Conservation (phyloP, 2,329 filamentous ascomycete species). For the Cladosporium sp. region DNA sequence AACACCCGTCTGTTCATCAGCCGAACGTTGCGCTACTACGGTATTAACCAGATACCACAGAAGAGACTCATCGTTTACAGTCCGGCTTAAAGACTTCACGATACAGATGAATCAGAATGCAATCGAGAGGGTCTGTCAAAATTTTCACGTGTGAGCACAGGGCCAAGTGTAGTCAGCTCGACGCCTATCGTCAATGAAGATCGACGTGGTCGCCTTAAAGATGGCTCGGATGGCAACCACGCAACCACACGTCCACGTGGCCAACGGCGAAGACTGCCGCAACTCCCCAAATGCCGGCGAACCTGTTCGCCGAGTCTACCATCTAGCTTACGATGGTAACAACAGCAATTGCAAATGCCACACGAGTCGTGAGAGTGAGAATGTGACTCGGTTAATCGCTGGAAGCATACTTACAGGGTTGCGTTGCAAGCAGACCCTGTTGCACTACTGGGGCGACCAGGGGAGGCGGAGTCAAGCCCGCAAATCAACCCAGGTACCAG, state of each 20-base stretch:
- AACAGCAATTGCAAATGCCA: not conserved
- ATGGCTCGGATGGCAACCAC: not conserved
- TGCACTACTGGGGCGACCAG: not conserved
- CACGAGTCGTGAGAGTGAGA: not conserved
- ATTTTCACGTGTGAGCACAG: not conserved
- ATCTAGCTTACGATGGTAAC: not conserved
- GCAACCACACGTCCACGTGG: not conserved
- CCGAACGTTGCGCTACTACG: not conserved
- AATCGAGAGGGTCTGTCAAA: not conserved
- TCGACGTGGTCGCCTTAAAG: not conserved
- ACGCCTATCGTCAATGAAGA: not conserved
- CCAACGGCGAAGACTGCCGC: not conserved
- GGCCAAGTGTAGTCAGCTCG: not conserved
- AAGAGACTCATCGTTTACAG: not conserved
- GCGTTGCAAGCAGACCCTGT: not conserved
- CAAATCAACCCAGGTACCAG: not conserved
- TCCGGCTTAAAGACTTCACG: not conserved
- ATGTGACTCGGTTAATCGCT: not conserved
- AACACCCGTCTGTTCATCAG: not conserved
- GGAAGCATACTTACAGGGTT: not conserved
- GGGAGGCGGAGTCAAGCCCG: not conserved
- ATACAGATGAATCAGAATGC: not conserved
- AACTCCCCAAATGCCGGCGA: not conserved
- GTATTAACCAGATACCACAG: not conserved
- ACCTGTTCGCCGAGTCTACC: not conserved